Base-by-base conservation (phyloP, 2,329 filamentous ascomycete species). In the Sporothrix globosa region DNA sequence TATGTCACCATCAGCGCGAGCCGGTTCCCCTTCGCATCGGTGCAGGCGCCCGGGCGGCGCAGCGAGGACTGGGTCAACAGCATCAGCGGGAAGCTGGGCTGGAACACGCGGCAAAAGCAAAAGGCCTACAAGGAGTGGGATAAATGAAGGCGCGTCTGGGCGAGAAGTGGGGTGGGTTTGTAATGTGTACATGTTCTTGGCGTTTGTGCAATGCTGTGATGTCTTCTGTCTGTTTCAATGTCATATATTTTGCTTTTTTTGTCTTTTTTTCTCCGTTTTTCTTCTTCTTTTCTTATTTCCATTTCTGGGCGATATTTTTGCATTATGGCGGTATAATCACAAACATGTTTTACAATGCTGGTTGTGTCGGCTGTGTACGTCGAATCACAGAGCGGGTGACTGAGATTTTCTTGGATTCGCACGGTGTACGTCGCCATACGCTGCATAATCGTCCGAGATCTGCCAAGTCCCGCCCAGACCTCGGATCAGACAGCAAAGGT, bases 1-100 rank as follows among this genome's bases (percentile, higher is more conserved):
- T 96, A 96, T 78, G 91, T 95, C 5, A 95, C 92, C 1, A 91
- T 96, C 72, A 92, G 90, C 74, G 92, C 92, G 2, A 92, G 90
- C 74, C 82, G 92, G 53, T 75, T 91, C 76, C 92, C 92, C 0
- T 96, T 95, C 79, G 91, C 92, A 0, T 89, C 87, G 70, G 91
- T 95, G 13, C 85, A 93, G 80, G 87, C 89, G 0, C 84, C 90
- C 70, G 90, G 91, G 2, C 80, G 89, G 44, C 83, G 88, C 71
- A 89, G 88, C 75, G 91, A 93, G 81, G 91, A 93, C 77, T 94
- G 91, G 91, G 87, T 94, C 34, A 92, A 93, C 72, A 92, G 90
- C 75, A 93, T 95, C 71, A 90, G 88, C 73, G 86, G 89, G 54
- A 94, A 93, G 78, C 79, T 95, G 75, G 91, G 91, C 44, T 95